These are phyloP conservation scores for Speleostelium caveatum DNA, from an alignment of 78 protist genomes.

Conservation along the genomic window DNA sequence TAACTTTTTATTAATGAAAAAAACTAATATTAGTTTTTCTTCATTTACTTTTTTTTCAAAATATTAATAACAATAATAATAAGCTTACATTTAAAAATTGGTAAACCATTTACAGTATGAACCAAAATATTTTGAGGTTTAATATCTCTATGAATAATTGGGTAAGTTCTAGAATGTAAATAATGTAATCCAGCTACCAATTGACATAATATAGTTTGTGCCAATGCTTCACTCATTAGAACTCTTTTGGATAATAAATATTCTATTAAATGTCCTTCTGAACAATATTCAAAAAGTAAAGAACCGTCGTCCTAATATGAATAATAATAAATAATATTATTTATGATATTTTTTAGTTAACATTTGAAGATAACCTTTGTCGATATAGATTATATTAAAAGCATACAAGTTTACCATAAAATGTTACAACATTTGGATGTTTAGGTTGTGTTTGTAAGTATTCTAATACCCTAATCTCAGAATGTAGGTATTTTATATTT, in stretches of 20 bases:
- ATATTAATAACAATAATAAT: too few species aligned
- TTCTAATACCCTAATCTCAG: neutral
- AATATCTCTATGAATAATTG: constrained; percentile 73
- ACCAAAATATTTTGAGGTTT: constrained; percentile 80
- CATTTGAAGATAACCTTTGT: too few species aligned
- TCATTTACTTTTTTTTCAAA: too few species aligned
- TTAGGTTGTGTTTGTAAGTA: neutral
- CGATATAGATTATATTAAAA: too few species aligned
- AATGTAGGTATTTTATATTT: neutral
- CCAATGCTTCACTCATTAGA: neutral
- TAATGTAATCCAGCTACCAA: constrained; percentile 1
- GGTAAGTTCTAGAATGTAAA: constrained; percentile 74
- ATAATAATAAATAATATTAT: too few species aligned
- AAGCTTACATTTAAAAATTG: neutral
- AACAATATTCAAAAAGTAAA: neutral
- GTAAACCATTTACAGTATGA: neutral
- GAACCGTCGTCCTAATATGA: neutral
- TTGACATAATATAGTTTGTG: neutral
- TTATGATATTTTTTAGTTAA: neutral
- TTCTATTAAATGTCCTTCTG: neutral
- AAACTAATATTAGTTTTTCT: too few species aligned
- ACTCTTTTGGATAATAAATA: neutral
- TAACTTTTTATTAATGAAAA: neutral
- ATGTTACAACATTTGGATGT: neutral
- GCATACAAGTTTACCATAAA: neutral